phyloP scores from a whole-genome alignment of 2,329 filamentous ascomycete species.

The Venturia oleaginea region DNA sequence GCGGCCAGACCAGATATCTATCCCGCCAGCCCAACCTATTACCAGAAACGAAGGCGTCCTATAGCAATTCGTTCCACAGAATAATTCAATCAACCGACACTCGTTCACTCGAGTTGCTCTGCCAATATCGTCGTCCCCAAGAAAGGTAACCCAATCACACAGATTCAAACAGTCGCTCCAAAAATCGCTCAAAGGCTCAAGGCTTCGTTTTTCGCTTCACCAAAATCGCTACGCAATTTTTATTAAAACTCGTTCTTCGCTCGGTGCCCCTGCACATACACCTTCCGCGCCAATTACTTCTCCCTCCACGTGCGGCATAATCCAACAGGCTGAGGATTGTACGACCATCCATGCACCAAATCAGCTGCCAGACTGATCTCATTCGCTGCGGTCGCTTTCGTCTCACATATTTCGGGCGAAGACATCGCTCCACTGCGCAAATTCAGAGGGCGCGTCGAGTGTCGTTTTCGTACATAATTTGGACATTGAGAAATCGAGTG shows the following conservation, averaged over 20 bases:
- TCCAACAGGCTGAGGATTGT: neutral
- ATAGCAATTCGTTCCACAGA: neutral
- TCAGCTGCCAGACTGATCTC: neutral
- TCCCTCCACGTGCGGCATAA: neutral
- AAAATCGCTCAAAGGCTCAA: neutral
- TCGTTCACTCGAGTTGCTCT: neutral
- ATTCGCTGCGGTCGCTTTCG: neutral
- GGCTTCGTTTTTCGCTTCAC: neutral
- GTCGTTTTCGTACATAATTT: neutral
- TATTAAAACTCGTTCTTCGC: neutral
- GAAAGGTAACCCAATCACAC: neutral
- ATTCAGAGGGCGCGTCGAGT: neutral
- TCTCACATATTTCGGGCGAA: neutral
- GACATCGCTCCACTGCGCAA: neutral
- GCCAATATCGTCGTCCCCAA: neutral
- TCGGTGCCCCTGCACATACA: neutral
- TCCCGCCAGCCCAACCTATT: neutral
- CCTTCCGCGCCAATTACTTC: neutral
- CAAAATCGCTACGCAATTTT: neutral
- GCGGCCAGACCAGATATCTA: neutral
- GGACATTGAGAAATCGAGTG: neutral
- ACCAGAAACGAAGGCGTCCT: neutral
- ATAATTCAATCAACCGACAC: neutral
- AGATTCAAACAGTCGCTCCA: neutral
- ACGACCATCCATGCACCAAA: neutral